Base-by-base conservation (phyloP, 1,284 basidiomycete species). In the Cryptococcus depauperatus region DNA sequence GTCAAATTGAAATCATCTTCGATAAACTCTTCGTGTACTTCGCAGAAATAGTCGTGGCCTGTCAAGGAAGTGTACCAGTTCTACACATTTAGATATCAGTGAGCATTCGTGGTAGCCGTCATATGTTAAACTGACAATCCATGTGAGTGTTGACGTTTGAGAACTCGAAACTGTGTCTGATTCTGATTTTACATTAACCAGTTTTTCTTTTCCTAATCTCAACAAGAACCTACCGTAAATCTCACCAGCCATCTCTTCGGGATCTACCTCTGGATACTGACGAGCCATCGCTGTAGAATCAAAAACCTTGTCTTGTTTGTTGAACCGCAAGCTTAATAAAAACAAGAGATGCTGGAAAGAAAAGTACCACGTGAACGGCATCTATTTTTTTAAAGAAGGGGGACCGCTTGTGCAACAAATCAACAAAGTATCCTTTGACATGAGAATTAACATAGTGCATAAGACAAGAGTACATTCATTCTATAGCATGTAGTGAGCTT, bases 1-100 rank as follows among this genome's bases (percentile, higher is more conserved):
- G 95, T 99, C 44, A 98, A 76, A 74, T 99, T 99, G 75, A 99
- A 99, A 69, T 99, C 95, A 72, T 99, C 95, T 69, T 98, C 95
- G 69, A 99, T 98, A 70, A 97, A 99, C 64, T 98, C 93, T 66
- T 98, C 92, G 44, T 85, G 82, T 18, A 97, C 91, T 73, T 93
- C 90, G 70, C 87, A 92, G 69, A 97, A 98, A 74, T 96, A 99
- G 73, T 99, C 95, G 72, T 99, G 95, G 5, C 95, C 95, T 5
- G 95, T 91, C 37, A 98, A 75, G 18, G 91, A 91, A 66, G 92
- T 97, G 76, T 96, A 99, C 95, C 93, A 99, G 59, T 84, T 71
- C 71, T 72, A 35, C 10, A 1, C 18, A 14, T 10, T 16, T 18
- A 11, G 26, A 23, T 19, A 25, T 43, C 34, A 35, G 32, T 21